These are phyloP conservation scores for Boletus insuetus DNA, from an alignment of 768 basidiomycete genomes.

Conservation along the genomic window DNA sequence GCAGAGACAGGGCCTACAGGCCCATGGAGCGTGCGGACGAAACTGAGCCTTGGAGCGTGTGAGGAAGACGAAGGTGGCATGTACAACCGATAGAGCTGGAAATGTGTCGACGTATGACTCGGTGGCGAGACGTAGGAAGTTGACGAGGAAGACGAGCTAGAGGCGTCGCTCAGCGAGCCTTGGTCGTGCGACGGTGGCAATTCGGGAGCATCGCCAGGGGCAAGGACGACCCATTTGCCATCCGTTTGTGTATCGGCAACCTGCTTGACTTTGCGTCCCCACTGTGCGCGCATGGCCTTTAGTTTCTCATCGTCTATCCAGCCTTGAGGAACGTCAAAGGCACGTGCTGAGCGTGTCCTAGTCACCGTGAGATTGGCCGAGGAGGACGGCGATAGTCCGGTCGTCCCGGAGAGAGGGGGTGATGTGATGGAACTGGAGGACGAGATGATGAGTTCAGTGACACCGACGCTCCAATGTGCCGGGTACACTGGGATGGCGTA, in stretches of 20 bases:
- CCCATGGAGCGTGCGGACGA: conserved; percentile 69
- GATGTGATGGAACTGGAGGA: conserved; percentile 17
- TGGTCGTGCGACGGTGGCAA: conserved; percentile 8
- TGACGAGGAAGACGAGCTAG: conserved; percentile 26
- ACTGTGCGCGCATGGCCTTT: conserved; percentile 65
- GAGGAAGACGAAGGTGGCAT: conserved; percentile 53
- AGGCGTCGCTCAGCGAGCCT: conserved; percentile 19
- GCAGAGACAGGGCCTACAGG: conserved; percentile 64
- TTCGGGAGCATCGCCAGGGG: conserved; percentile 47
- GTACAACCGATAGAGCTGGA: conserved; percentile 74
- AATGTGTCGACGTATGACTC: conserved; percentile 47
- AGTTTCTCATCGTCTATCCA: conserved; percentile 71
- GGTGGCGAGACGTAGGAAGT: conserved; percentile 32
- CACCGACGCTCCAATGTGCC: conserved; percentile 74
- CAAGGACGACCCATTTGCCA: conserved; percentile 82
- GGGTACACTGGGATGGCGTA: conserved; percentile 81
- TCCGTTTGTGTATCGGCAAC: conserved; percentile 80
- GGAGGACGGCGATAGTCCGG: conserved; percentile 12
- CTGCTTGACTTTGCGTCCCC: conserved; percentile 67
- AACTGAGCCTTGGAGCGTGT: conserved; percentile 61
- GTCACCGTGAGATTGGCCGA: conserved; percentile 45
- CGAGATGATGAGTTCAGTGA: conserved; percentile 72
- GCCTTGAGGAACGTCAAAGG: conserved; percentile 67
- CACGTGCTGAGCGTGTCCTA: conserved; percentile 61
- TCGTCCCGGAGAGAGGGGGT: conserved; percentile 1